A percentile compares a stretch with the other conserved stretches of the same genome.
Conservation (phyloP, 129 eudicot species). For the Helichrysum umbraculigerum region DNA sequence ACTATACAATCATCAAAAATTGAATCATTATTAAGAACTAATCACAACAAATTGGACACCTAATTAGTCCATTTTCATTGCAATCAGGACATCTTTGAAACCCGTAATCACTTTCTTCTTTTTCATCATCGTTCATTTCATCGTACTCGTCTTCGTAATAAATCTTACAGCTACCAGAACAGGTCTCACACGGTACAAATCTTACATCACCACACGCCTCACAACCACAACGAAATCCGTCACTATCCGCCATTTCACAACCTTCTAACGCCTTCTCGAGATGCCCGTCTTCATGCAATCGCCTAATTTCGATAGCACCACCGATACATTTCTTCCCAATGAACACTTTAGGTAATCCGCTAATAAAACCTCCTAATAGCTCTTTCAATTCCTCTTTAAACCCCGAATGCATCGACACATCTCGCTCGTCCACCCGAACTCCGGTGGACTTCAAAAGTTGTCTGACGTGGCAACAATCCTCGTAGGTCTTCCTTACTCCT, state of each 20-base stretch:
- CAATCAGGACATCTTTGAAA: constrained; percentile 92
- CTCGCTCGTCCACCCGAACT: constrained; percentile 81
- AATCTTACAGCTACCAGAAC: constrained; percentile 94
- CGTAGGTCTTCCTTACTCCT: constrained; percentile 92
- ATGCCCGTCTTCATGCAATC: constrained; percentile 73
- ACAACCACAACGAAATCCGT: constrained; percentile 45
- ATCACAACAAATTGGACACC: constrained; percentile 92
- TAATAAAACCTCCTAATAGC: constrained; percentile 47
- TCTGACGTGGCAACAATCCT: constrained; percentile 82
- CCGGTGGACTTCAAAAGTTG: constrained; percentile 64
- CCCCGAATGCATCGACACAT: constrained; percentile 92
- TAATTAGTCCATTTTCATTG: constrained; percentile 85
- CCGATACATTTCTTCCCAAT: constrained; percentile 62
- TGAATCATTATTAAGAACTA: constrained; percentile 22
- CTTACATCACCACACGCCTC: constrained; percentile 92
- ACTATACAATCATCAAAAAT: constrained; percentile 31
- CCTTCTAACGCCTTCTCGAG: constrained; percentile 69
- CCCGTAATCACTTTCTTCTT: constrained; percentile 61
- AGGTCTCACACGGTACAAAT: constrained; percentile 87
- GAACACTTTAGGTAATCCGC: constrained; percentile 77
- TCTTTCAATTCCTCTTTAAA: constrained; percentile 84
- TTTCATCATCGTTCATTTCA: constrained; percentile 37
- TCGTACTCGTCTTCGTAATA: constrained; percentile 66
- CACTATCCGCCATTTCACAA: constrained; percentile 52
- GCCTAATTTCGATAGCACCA: constrained; percentile 70